Base-by-base conservation (phyloP, 768 basidiomycete species). In the Auriscalpium orientale region DNA sequence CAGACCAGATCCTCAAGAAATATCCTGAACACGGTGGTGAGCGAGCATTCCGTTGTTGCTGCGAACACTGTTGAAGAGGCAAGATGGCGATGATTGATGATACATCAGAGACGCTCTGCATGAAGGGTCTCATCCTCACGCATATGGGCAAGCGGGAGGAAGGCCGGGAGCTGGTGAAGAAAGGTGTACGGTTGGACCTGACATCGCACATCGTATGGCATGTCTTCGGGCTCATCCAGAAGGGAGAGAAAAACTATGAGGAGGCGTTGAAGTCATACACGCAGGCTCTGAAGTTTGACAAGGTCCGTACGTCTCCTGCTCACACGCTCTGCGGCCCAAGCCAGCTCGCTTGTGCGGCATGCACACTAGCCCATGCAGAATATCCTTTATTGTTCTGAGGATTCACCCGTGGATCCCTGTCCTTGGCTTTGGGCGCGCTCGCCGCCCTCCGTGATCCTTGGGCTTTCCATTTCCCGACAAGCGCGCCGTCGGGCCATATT, bases 151-250 rank as follows among this genome's bases (percentile, higher is more conserved):
- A 79, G 66, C 84, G 84, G 58, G 91, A 87, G 33, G 83, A 93
- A 60, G 93, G 93, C 34, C 75, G 89, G 56, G 85, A 89, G 38
- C 79, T 91, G 46, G 87, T 92, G 62, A 87, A 88, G 75, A 86
- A 89, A 63, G 93, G 93, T 56, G 79, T 91, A 61, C 79, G 83
- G 45, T 76, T 85, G 48, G 91, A 95, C 71, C 72, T 91, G 54
- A 85, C 81, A 35, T 94, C 91, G 18, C 94, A 98, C 66, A 98
- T 99, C 67, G 88, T 87, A 67, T 98, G 97, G 95, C 97, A 99
- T 71, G 95, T 98, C 61, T 89, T 92, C 68, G 97, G 93, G 28
- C 86, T 99, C 65, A 84, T 97, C 20, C 89, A 94, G 69, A 92
- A 95, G 70, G 87, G 87, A 9, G 90, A 97, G 68, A 94, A 89